Conservation (phyloP, 2,329 filamentous ascomycete species). For the Lecanosticta acicola region DNA sequence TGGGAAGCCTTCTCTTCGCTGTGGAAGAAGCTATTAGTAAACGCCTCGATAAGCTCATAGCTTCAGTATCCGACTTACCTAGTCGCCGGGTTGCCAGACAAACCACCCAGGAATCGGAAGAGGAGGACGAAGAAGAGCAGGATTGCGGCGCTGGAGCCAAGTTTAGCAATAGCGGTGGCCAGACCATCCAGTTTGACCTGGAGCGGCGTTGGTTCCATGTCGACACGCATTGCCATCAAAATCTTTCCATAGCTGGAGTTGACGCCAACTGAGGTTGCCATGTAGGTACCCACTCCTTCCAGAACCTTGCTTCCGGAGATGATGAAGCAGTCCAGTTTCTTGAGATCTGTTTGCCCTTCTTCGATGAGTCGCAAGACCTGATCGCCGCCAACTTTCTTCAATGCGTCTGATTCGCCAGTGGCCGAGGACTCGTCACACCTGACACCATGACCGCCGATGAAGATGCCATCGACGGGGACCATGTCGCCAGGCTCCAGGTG, state of each 20-base stretch:
- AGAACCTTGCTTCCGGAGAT: constrained; percentile 78
- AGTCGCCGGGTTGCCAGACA: constrained; percentile 50
- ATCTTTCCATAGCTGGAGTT: constrained; percentile 73
- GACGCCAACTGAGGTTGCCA: constrained; percentile 70
- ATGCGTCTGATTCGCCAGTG: constrained; percentile 67
- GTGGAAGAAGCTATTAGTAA: background rate
- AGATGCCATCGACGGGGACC: constrained; percentile 64
- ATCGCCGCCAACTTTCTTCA: constrained; percentile 60
- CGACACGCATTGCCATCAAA: constrained; percentile 70
- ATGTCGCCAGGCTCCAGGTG: constrained; percentile 68
- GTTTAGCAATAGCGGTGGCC: constrained; percentile 73
- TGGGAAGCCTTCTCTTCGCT: constrained; percentile 65
- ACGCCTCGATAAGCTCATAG: too few species aligned
- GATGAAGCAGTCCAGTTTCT: constrained; percentile 75
- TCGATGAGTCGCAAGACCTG: constrained; percentile 59
- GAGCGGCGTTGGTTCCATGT: constrained; percentile 70
- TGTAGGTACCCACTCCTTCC: constrained; percentile 68
- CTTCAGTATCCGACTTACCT: too few species aligned
- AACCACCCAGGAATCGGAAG: constrained; percentile 71
- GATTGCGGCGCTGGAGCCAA: constrained; percentile 69
- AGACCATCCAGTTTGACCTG: constrained; percentile 72
- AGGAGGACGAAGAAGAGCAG: constrained; percentile 78
- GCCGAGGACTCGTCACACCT: constrained; percentile 70
- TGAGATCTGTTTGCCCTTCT: constrained; percentile 54
- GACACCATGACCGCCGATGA: constrained; percentile 61